Evolutionary conservation across 1,139 yeast species (phyloP), one percentile per base, ranked within the genome.

Genomic region (Hanseniaspora uvarum): DNA sequence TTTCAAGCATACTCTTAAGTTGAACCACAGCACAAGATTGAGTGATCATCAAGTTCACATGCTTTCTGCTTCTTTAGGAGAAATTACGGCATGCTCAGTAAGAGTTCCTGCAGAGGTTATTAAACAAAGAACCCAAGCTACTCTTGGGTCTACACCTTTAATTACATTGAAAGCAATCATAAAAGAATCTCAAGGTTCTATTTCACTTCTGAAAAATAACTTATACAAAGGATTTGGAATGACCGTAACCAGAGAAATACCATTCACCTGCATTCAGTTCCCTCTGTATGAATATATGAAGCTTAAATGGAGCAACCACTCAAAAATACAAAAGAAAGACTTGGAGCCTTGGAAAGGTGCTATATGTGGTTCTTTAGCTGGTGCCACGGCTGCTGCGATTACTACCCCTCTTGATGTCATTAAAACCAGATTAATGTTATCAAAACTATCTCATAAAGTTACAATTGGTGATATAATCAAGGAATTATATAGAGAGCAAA

Each of bases 71-170:
- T 83, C 95, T 1, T 65, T 81, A 31, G 98, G 98, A 51, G 99
- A 92, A 65, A 72, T 89, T 10, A 84, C 94, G 1, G 98, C 98
- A 0, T 92, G 99, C 65, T 69, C 84, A 55, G 94, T 92, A 1
- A 74, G 99, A 56, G 98, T 94, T 0, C 99, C 99, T 0, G 95
- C 95, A 0, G 99, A 92, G 64, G 95, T 92, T 36, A 80, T 92
- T 63, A 92, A 94, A 67, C 98, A 92, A 68, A 74, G 97, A 56
- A 86, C 97, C 0, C 99, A 92, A 66, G 84, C 96, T 0, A 69
- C 72, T 36, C 77, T 77, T 54, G 72, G 76, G 26, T 70, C 70
- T 46, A 72, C 83, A 0, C 81, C 95, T 0, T 73, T 80, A 57
- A 80, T 78, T 63, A 80, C 94, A 3, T 76, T 89, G 58, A 77